These are phyloP conservation scores for Tilletiopsis washingtonensis DNA, from an alignment of 1,284 basidiomycete genomes.

Conservation along the genomic window DNA sequence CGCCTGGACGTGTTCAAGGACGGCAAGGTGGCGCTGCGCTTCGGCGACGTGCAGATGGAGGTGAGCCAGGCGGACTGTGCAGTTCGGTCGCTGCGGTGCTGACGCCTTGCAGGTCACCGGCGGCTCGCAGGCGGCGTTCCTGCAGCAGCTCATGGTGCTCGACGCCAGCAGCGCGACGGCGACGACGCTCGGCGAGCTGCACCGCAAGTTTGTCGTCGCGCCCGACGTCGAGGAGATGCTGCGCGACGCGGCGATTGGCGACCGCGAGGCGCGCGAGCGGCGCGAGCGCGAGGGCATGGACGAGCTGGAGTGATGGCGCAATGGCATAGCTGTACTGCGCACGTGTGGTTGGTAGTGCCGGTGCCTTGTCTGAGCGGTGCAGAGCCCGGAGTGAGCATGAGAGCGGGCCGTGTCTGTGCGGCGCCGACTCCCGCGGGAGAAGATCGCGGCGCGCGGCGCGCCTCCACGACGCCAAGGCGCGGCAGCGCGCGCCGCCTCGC, in stretches of 20 bases:
- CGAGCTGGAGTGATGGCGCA: too few relatives aligned
- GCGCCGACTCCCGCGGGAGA: too few relatives aligned
- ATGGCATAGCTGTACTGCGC: too few relatives aligned
- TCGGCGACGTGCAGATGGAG: conserved; percentile 40
- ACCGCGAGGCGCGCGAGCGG: too few relatives aligned
- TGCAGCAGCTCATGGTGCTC: conserved; percentile 75
- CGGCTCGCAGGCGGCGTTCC: conserved; percentile 76
- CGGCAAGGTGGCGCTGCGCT: conserved; percentile 31
- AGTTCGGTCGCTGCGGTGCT: neutral
- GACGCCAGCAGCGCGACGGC: conserved; percentile 59
- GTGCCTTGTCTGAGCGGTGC: too few relatives aligned
- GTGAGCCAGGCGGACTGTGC: conserved; percentile 11
- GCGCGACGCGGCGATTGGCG: conserved; percentile 47
- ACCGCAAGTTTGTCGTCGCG: conserved; percentile 74
- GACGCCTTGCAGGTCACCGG: conserved; percentile 55
- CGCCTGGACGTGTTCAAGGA: conserved; percentile 36
- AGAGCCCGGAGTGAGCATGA: too few relatives aligned
- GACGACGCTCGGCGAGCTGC: conserved; percentile 71
- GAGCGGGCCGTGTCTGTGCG: too few relatives aligned
- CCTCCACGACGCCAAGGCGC: too few relatives aligned
- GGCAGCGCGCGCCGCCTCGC: too few relatives aligned
- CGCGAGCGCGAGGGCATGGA: too few relatives aligned
- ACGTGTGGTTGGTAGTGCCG: too few relatives aligned
- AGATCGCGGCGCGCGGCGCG: too few relatives aligned
- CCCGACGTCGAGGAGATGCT: conserved; percentile 75